Conservation (phyloP, 2,329 filamentous ascomycete genomes). For the Rhinocladiella similis region DNA sequence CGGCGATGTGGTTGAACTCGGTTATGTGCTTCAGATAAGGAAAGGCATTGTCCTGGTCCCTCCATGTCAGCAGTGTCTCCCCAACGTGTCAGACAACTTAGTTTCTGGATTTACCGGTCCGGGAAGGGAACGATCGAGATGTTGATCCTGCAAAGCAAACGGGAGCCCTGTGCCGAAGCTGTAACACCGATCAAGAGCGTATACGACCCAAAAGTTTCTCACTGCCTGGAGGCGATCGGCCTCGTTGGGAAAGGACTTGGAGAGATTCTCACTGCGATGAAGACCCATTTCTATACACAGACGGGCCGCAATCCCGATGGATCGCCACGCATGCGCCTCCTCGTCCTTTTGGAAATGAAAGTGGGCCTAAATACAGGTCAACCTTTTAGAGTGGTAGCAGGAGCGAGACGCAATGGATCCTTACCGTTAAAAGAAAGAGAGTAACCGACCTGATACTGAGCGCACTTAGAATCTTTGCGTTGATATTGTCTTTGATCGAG, state of each 20-base stretch:
- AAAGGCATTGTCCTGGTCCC: conserved; percentile 42
- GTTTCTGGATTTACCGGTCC: conserved; percentile 63
- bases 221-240: conserved; percentile 67
- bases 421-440: too few species aligned
- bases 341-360: conserved; percentile 87
- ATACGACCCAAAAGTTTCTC: conserved; percentile 82
- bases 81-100: too few species aligned
- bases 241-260: conserved; percentile 66
- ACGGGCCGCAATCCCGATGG: conserved; percentile 79
- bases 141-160: conserved; percentile 81
- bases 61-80: too few species aligned
- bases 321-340: conserved; percentile 80
- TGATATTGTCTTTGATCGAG: too few species aligned
- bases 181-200: conserved; percentile 82
- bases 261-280: conserved; percentile 72
- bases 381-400: conserved; percentile 34
- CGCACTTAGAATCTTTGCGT: too few species aligned
- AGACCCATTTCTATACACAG: conserved; percentile 79
- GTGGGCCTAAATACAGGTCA: conserved; percentile 62
- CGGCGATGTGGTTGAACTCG: conserved; percentile 76
- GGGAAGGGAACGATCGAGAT: conserved; percentile 77
- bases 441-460: too few species aligned
- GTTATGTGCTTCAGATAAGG: conserved; percentile 85
- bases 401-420: conserved; percentile 43
- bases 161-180: conserved; percentile 87